Percentiles rank a stretch among this genome's conserved stretches.
Conservation (phyloP, 1,139 yeast genomes). For the Candida mesenterica region DNA sequence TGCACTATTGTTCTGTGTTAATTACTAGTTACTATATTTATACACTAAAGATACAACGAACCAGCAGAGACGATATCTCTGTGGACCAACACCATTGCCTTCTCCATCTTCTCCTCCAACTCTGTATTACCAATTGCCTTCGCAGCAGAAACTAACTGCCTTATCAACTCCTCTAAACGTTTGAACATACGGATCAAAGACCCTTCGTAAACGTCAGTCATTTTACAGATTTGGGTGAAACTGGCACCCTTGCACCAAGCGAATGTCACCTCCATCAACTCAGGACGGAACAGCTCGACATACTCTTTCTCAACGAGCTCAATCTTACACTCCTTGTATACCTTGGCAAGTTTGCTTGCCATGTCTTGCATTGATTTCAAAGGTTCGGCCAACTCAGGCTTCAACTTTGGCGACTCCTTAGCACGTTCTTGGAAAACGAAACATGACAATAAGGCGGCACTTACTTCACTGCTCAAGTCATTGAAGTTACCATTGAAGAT, state of each 20-base stretch:
- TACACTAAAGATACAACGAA: slow-evolving; percentile 65
- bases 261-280: slow-evolving; percentile 93
- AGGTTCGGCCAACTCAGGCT: slow-evolving; percentile 89
- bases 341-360: slow-evolving; percentile 87
- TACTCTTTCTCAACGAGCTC: slow-evolving; percentile 90
- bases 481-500: slow-evolving; percentile 94
- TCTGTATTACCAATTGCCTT: slow-evolving; percentile 88
- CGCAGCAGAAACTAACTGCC: slow-evolving; percentile 89
- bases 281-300: slow-evolving; percentile 85
- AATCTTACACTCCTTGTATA: slow-evolving; percentile 83
- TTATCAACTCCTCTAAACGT: slow-evolving; percentile 86
- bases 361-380: slow-evolving; percentile 81
- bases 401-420: slow-evolving; percentile 79
- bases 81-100: slow-evolving; percentile 79
- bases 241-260: slow-evolving; percentile 97
- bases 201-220: slow-evolving; percentile 99
- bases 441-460: slow-evolving; percentile 89
- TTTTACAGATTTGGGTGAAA: slow-evolving; percentile 93
- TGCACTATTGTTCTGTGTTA: neutral
- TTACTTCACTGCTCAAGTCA: slow-evolving; percentile 81
- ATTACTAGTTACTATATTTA: neutral
- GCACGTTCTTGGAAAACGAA: slow-evolving; percentile 97
- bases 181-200: slow-evolving; percentile 91
- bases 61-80: slow-evolving; percentile 98
- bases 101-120: slow-evolving; percentile 84